Base-by-base conservation (phyloP, 805 yeast genomes). In the Kuraishia capsulata region DNA sequence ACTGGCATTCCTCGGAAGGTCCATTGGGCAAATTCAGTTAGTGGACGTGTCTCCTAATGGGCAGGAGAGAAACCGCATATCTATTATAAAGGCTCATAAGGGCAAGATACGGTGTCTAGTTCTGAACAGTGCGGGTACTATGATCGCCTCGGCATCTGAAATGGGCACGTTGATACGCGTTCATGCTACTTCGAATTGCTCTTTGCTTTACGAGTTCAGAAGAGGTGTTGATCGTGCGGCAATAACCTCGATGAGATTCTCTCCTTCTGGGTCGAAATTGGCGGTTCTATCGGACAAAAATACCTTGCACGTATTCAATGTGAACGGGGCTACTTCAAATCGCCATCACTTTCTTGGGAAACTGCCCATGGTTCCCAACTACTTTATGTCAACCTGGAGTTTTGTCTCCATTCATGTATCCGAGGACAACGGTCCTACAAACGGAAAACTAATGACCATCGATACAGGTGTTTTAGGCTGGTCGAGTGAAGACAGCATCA, bases 281-380 rank as follows among this genome's bases (percentile, higher is more conserved):
- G 96, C 97, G 0, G 88, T 87, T 4, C 63, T 92, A 19, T 81
- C 95, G 13, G 96, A 87, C 59, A 92, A 90, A 53, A 80, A 77
- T 47, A 92, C 98, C 0, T 61, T 92, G 38, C 98, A 92, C 59
- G 74, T 90, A 3, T 92, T 76, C 61, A 83, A 81, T 52, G 64
- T 43, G 16, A 35, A 39, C 4, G 39, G 36, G 8, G 39, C 45
- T 20, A 48, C 54, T 35, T n/a, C n/a, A n/a, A 76, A 78, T 49
- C 67, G 84, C 42, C 73, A 76, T 17, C 96, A 87, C 55, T 50
- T 84, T 18, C 63, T 89, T 37, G 72, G 75, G 38, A 72, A 65
- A 35, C 44, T 82, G 8, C 86, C 88, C 10, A 47, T 72, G 1
- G 56, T 78, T 41, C 84, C 88, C 18, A 67, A 70, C 35, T 88